These are phyloP conservation scores for Afroboletus lepidellus DNA, from an alignment of 1,284 basidiomycete species.

Conservation along the genomic window DNA sequence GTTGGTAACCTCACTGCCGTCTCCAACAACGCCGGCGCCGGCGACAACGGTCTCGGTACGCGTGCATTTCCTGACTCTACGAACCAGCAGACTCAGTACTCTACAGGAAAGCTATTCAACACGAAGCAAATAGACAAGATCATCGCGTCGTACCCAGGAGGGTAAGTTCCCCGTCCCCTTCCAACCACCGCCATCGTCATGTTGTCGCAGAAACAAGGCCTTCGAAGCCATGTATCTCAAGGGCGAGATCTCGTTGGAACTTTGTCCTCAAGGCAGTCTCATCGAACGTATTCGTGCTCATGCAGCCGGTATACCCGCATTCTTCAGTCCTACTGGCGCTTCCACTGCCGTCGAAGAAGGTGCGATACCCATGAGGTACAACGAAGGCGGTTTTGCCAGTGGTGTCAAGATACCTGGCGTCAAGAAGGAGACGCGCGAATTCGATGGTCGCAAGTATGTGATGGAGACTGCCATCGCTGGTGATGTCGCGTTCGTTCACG, in stretches of 20 bases:
- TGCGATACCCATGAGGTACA: constrained; percentile 73
- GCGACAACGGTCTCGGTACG: constrained; percentile 77
- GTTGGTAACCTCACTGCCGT: constrained; percentile 77
- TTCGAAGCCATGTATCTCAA: constrained; percentile 78
- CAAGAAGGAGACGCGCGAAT: constrained; percentile 77
- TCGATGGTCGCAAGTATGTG: constrained; percentile 82
- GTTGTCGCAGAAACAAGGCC: constrained; percentile 61
- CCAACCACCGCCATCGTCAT: not conserved
- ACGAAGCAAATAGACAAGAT: constrained; percentile 80
- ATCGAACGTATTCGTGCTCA: constrained; percentile 90
- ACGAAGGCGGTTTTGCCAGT: constrained; percentile 60
- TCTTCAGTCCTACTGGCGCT: constrained; percentile 95
- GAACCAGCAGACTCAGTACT: constrained; percentile 3
- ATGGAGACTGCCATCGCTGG: constrained; percentile 87
- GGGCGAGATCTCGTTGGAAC: constrained; percentile 82
- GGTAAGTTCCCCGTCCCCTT: constrained; percentile 42
- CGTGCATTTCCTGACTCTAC: constrained; percentile 5
- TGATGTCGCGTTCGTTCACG: constrained; percentile 87
- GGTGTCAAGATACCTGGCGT: constrained; percentile 71
- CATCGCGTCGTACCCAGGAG: constrained; percentile 87
- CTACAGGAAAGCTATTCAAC: constrained; percentile 72
- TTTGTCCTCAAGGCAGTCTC: constrained; percentile 90
- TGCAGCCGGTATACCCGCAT: constrained; percentile 93
- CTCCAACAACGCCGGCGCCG: constrained; percentile 88
- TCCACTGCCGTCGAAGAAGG: constrained; percentile 82